Evolutionary conservation across 495 filamentous ascomycete species (phyloP).

Genomic region (Aeminium ludgeri): DNA sequence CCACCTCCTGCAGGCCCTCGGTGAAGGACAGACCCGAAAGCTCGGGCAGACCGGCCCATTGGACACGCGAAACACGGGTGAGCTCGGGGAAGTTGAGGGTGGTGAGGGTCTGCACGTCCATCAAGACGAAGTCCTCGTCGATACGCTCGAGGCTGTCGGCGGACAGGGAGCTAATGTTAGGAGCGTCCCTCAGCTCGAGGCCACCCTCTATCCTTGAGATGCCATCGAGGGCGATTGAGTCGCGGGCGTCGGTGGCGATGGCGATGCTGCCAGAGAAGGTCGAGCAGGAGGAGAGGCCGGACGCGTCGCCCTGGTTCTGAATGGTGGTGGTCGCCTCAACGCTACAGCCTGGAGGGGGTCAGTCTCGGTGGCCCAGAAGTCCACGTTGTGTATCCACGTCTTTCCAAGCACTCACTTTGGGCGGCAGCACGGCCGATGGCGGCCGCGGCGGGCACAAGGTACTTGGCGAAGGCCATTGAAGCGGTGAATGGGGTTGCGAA

Average conservation of each 20-base stretch:
- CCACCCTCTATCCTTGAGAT: conserved; percentile 50
- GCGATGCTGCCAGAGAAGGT: conserved; percentile 54
- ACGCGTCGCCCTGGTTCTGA: conserved; percentile 54
- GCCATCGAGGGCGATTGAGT: conserved; percentile 36
- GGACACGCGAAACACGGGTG: conserved; percentile 42
- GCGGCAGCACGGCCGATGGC: conserved; percentile 47
- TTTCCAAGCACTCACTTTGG: conserved; percentile 25
- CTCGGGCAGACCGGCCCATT: conserved; percentile 55
- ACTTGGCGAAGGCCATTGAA: conserved; percentile 55
- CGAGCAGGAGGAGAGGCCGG: conserved; percentile 44
- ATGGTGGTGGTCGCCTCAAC: conserved; percentile 36
- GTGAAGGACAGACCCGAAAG: conserved; percentile 53
- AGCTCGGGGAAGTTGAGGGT: conserved; percentile 47
- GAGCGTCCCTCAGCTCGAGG: conserved; percentile 43
- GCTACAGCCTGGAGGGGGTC: conserved; percentile 21
- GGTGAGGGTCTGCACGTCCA: conserved; percentile 46
- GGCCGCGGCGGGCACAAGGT: conserved; percentile 60
- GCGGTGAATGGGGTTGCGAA: conserved; percentile 1
- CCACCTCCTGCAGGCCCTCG: conserved; percentile 34
- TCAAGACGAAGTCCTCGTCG: conserved; percentile 47
- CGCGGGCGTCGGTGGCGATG: conserved; percentile 37
- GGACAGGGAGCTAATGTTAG: conserved; percentile 37
- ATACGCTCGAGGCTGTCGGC: conserved; percentile 35
- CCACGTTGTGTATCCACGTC: neutral
- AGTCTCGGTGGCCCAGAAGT: neutral